Evolutionary conservation across 495 filamentous ascomycete species (phyloP).

Genomic region (Darksidea phi): DNA sequence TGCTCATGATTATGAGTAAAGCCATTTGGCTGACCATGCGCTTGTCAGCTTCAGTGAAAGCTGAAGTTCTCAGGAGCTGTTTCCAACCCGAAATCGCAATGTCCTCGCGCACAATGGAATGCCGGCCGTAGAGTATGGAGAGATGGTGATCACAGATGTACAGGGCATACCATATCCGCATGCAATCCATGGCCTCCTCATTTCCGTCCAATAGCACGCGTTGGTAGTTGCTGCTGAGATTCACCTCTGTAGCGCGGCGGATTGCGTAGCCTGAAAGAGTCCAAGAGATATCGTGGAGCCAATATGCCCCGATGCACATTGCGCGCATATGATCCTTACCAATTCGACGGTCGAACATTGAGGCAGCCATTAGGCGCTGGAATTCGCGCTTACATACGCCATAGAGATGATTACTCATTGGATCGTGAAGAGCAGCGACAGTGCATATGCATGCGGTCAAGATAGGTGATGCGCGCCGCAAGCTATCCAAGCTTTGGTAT

Average conservation of each 20-base stretch:
- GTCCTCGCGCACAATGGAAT: conserved; percentile 52
- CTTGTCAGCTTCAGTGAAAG: conserved; percentile 44
- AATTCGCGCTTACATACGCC: conserved; percentile 56
- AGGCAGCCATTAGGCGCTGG: conserved; percentile 51
- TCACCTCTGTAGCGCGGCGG: conserved; percentile 56
- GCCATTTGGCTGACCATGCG: conserved; percentile 46
- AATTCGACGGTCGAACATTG: conserved; percentile 54
- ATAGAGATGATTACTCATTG: conserved; percentile 49
- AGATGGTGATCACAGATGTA: conserved; percentile 60
- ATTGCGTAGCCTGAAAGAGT: conserved; percentile 57
- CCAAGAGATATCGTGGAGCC: conserved; percentile 58
- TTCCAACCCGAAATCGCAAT: conserved; percentile 44
- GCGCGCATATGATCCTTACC: conserved; percentile 55
- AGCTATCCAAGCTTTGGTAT: conserved; percentile 49
- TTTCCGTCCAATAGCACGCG: conserved; percentile 48
- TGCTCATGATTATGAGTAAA: conserved; percentile 45
- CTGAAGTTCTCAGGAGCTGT: conserved; percentile 38
- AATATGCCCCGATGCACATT: conserved; percentile 56
- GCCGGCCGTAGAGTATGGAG: conserved; percentile 55
- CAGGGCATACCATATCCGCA: conserved; percentile 48
- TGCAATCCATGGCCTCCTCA: conserved; percentile 47
- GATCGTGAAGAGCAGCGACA: conserved; percentile 55
- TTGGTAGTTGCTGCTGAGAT: conserved; percentile 52
- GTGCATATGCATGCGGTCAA: conserved; percentile 53
- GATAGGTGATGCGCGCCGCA: conserved; percentile 53